Base-by-base conservation (phyloP, 2,329 filamentous ascomycete genomes). In the Cercospora canescens region DNA sequence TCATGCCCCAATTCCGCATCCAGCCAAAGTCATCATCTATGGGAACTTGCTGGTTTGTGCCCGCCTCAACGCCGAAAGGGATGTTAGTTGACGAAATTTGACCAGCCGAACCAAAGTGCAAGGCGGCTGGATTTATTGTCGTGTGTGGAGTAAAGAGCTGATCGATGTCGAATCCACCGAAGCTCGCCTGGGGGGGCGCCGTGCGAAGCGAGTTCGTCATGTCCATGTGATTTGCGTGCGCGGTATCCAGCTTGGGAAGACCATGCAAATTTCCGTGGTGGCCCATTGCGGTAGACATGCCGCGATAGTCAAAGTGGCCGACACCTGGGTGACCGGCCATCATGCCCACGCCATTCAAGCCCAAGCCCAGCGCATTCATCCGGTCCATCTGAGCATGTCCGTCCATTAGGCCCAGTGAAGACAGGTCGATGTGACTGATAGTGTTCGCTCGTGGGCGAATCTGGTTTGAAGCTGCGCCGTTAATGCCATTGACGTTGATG, bases 391-490 rank as follows among this genome's bases (percentile, higher is more conserved):
- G 67, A 52, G 74, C 72, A 24, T 69, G 66, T 9, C 64, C 64
- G 32, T 76, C 72, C 62, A 76, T 66, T 26, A 77, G 57, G 6
- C 90, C 91, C 77, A 96, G 86, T 45, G 89, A 87, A 62, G 85
- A 84, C 64, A 88, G 87, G 77, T 97, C 95, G 64, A 98, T 88
- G 78, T 98, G 94, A 76, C 94, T 95, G 75, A 99, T 96, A 39
- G 95, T 99, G 77, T 98, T 98, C 62, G 95, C 94, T 73, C 95
- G 86, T 24, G 94, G 95, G 70, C 95, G 87, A 94, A 64, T 94
- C 12, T 85, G 84, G 61, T 85, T 83, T 62, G 82, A 80, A 68
- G 80, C 83, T 34, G 81, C 77, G 59, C 81, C 84, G 71, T 83
- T 85, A 52, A 80, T 76, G 59, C 80, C 81, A 56, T 81, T 81